Percentiles rank a stretch among this genome's conserved stretches.
Evolutionary conservation across 768 basidiomycete species (phyloP).

Genomic region (Sutorius australiensis): DNA sequence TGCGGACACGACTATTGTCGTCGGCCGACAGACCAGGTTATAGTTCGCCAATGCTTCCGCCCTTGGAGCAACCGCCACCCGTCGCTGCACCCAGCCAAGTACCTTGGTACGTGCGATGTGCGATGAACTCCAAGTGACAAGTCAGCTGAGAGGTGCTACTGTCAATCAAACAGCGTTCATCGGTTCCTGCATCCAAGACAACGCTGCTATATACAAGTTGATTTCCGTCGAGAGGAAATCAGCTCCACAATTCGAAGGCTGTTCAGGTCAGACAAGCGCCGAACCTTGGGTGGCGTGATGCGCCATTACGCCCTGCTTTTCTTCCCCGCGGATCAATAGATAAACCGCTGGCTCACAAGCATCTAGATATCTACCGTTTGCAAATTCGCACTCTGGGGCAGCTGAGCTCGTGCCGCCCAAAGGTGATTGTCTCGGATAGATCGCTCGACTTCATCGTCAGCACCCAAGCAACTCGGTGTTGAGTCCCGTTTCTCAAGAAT

Average conservation of each 20-base stretch:
- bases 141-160: not conserved
- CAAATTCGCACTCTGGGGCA: not conserved
- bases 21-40: no score
- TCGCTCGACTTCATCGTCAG: not conserved
- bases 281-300: not conserved
- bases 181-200: not conserved
- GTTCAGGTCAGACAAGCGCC: not conserved
- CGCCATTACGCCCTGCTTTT: not conserved
- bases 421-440: not conserved
- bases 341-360: not conserved
- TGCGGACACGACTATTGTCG: no score
- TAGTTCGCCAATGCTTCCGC: no score
- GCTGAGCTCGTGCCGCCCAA: not conserved
- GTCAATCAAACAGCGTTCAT: not conserved
- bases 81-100: no score
- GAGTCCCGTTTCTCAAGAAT: not conserved
- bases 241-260: not conserved
- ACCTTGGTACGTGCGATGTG: no score
- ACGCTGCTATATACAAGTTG: not conserved
- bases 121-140: not conserved
- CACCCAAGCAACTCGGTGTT: not conserved
- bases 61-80: not conserved
- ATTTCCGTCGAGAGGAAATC: not conserved
- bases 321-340: not conserved
- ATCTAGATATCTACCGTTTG: not conserved